A percentile compares a stretch with the other conserved stretches of the same genome.
phyloP scores from a whole-genome alignment of 1,284 basidiomycete species.

The Puccinia sorghi region DNA sequence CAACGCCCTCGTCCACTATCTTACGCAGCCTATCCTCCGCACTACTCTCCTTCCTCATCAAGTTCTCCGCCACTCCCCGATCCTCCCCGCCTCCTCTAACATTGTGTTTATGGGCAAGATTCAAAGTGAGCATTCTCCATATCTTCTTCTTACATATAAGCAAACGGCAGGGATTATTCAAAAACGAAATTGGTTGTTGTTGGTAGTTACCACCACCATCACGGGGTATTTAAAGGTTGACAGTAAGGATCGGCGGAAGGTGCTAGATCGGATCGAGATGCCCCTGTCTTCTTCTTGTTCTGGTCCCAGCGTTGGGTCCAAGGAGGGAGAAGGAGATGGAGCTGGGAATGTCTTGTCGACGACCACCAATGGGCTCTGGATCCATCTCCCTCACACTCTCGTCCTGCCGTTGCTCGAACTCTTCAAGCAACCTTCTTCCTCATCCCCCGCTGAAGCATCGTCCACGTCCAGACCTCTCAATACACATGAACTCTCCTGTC shows the following conservation, averaged over 20 bases:
- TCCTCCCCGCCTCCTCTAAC: slow-evolving; percentile 22
- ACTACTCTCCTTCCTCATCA: slow-evolving; percentile 3
- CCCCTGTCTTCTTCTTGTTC: not conserved
- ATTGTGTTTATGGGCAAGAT: slow-evolving; percentile 16
- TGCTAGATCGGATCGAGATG: slow-evolving; percentile 31
- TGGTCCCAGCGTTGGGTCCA: not conserved
- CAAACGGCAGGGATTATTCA: not conserved
- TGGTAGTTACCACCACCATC: slow-evolving; percentile 14
- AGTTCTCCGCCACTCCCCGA: not conserved
- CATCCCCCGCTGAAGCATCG: too few relatives aligned
- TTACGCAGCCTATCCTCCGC: slow-evolving; percentile 21
- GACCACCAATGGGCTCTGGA: not conserved
- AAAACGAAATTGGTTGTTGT: not conserved
- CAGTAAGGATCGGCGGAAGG: slow-evolving; percentile 14
- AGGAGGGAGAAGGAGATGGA: not conserved
- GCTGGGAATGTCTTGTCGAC: slow-evolving; percentile 1
- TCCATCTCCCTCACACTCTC: not conserved
- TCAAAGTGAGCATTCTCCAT: not conserved
- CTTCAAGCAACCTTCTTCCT: not conserved
- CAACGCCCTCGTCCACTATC: slow-evolving; percentile 20
- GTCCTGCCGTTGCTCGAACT: not conserved
- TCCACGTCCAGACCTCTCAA: not conserved
- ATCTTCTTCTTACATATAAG: not conserved
- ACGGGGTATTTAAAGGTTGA: slow-evolving; percentile 25
- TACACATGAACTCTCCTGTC: not conserved